Base-by-base conservation (phyloP, 768 basidiomycete genomes). In the Serendipita sp. region DNA sequence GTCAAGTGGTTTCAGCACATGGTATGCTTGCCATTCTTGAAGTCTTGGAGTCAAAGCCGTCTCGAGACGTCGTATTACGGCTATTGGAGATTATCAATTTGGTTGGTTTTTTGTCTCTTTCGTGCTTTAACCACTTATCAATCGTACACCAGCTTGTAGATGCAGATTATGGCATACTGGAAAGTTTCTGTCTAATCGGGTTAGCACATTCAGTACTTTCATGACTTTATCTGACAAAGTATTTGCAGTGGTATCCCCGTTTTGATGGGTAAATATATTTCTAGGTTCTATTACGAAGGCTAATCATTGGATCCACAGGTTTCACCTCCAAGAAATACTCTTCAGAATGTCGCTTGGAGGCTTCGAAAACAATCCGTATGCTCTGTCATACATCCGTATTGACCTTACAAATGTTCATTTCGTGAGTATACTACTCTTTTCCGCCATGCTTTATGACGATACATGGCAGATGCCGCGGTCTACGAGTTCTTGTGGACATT, bases 381-480 rank as follows among this genome's bases (percentile, higher is more conserved):
- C 81, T 98, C 29, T 96, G 95, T 72, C 85, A 92, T 71, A 88
- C 92, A 0, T 97, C 95, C 1, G 86, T 92, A 10, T 74, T 96
- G 67, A 99, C 95, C 1, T 75, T 98, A 44, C 95, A 98, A 71
- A 98, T 97, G 95, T 97, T 98, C 75, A 96, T 98, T 66, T 89
- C 92, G 91, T 93, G 71, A 65, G 91, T 83, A 15, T 3, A 0
- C 62, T 3, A 18, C 37, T 13, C 37, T 40, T 40, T 13, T 40
- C 37, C 13, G 37, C 13, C 23, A n/a, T 37, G 62, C 31, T 3
- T 45, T 6, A 5, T 64, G 8, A 27, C 11, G 36, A 44, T 15
- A 11, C 36, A 50, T 8, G 16, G 23, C 66, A 95, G 91, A 16
- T 99, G 95, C 71, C 93, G 95, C 23, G 96, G 96, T 3, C 78